Evolutionary conservation across 371 early-diverging fungal species (phyloP), one percentile per base, ranked within the genome.

Genomic region (Zychaea mexicana): DNA sequence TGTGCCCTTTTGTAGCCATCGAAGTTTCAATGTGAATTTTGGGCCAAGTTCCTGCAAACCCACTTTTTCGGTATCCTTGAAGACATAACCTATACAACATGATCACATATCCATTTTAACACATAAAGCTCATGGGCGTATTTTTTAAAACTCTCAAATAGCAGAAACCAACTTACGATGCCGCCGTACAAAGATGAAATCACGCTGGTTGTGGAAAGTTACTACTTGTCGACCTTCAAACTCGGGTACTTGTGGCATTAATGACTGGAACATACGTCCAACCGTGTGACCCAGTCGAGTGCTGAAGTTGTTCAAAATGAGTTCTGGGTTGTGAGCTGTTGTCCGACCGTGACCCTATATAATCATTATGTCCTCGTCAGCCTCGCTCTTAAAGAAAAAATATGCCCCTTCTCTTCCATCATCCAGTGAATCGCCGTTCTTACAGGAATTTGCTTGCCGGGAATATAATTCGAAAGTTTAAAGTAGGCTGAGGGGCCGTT

Each of bases 131-230:
- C n/a, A n/a, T n/a, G n/a, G n/a, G n/a, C n/a, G n/a, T n/a, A n/a
- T n/a, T n/a, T n/a, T n/a, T n/a, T n/a, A n/a, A n/a, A n/a, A n/a
- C n/a, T n/a, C n/a, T 13, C 52, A 27, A 13, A 28, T 1, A 15
- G 53, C 68, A 57, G 79, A 94, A n/a, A n/a, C n/a, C n/a, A n/a
- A n/a, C n/a, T n/a, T n/a, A n/a, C 87, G 89, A 73, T 99, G 99
- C 36, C 99, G 86, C 72, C 99, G 87, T 72, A 99, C 98, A 77
- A 98, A 99, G 62, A 99, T 96, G 71, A 98, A 99, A 77, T 99
- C 99, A 47, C 99, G 94, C 76, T 99, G 98, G 70, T 99, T 99
- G 73, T 98, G 98, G 81, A 99, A 94, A 5, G 99, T 99, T 5
- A 89, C 94, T 10, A 92, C 98, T 71, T 99, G 98, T 54, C 99